Percentiles rank a stretch among this genome's conserved stretches.
Conservation (phyloP, 352 stramenopile genomes). For the Elongisporangium prolatum region DNA sequence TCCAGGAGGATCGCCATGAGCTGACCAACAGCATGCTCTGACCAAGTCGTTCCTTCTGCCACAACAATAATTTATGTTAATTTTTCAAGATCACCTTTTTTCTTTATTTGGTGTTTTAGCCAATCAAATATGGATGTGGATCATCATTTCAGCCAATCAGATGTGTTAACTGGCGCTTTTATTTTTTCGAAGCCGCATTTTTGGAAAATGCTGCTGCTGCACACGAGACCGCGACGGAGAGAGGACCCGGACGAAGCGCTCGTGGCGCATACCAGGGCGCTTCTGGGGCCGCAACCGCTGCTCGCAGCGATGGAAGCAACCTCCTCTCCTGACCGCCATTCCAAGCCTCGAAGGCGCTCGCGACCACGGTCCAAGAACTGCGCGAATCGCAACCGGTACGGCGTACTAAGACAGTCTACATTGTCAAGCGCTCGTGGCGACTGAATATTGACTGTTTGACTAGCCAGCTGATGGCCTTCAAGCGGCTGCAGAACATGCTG, state of each 20-base stretch:
- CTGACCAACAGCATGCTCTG: constrained; percentile 29
- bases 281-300: background rate
- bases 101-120: background rate
- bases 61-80: background rate
- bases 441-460: background rate
- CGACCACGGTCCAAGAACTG: background rate
- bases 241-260: background rate
- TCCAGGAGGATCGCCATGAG: constrained; percentile 35
- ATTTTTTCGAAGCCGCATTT: background rate
- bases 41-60: constrained; percentile 3
- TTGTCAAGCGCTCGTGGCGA: background rate
- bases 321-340: too few species aligned
- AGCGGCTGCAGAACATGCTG: constrained; percentile 2
- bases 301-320: background rate
- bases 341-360: background rate
- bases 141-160: background rate
- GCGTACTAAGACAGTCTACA: background rate
- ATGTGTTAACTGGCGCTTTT: background rate
- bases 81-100: background rate
- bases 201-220: background rate
- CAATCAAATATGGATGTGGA: background rate
- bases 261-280: background rate
- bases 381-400: background rate
- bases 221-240: background rate
- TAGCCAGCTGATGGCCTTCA: background rate